Percentiles rank a stretch among this genome's conserved stretches.
phyloP scores from a whole-genome alignment of 257 asterid genomes.

The Scutellaria galericulata region DNA sequence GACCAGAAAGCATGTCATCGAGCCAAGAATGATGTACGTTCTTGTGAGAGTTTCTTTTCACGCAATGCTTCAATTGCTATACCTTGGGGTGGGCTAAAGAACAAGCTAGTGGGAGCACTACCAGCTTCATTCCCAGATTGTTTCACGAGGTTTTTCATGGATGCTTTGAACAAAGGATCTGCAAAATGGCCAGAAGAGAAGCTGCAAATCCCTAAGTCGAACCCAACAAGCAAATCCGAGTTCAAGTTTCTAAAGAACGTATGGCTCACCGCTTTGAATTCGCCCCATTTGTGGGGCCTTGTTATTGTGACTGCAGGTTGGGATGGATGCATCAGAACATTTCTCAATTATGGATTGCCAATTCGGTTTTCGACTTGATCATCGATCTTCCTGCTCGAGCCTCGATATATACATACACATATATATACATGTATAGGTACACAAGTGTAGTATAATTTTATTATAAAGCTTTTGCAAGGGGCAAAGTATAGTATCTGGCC shows the following conservation, averaged over 20 bases:
- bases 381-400: too few relatives aligned
- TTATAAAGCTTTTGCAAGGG: too few relatives aligned
- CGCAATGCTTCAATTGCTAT: slow-evolving; percentile 75
- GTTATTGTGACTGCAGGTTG: slow-evolving; percentile 90
- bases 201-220: slow-evolving; percentile 43
- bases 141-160: slow-evolving; percentile 64
- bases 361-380: slow-evolving; percentile 45
- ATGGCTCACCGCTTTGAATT: slow-evolving; percentile 58
- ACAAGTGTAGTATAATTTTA: too few relatives aligned
- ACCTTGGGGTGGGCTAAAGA: slow-evolving; percentile 83
- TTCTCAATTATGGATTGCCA: slow-evolving; percentile 84
- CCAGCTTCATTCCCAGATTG: slow-evolving; percentile 66
- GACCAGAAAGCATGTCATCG: slow-evolving; percentile 48
- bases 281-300: slow-evolving; percentile 82
- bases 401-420: too few relatives aligned
- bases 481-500: too few relatives aligned
- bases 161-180: slow-evolving; percentile 58
- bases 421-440: too few relatives aligned
- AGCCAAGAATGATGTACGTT: slow-evolving; percentile 39
- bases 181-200: slow-evolving; percentile 91
- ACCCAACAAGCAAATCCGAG: slow-evolving; percentile 51
- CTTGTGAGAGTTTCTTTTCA: slow-evolving; percentile 76
- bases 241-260: slow-evolving; percentile 74
- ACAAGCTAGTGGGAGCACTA: slow-evolving; percentile 46
- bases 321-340: slow-evolving; percentile 90